phyloP scores from a whole-genome alignment of 768 basidiomycete genomes.

The Mycena latifolia region DNA sequence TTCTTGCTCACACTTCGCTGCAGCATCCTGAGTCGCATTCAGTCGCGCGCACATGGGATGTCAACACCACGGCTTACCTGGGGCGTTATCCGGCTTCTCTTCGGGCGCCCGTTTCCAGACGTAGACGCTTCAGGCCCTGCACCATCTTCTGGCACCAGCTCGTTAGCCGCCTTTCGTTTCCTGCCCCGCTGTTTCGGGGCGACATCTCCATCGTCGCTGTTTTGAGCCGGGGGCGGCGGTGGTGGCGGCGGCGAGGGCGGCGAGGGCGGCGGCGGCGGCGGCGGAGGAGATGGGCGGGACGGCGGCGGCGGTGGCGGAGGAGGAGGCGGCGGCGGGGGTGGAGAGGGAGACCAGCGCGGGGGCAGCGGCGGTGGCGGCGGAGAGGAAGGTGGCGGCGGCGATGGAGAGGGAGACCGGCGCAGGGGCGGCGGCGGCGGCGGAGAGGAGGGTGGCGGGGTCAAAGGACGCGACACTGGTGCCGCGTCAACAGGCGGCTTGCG shows the following conservation, averaged over 20 bases:
- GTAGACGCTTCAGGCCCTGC: neutral
- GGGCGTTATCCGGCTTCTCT: neutral
- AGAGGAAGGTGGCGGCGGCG: neutral
- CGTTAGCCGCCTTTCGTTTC: neutral
- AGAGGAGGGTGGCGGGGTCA: no score
- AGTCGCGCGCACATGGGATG: neutral
- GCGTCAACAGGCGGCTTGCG: neutral
- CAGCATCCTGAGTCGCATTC: neutral
- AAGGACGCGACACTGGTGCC: no score
- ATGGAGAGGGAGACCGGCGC: neutral
- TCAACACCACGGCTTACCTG: neutral
- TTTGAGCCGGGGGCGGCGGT: neutral
- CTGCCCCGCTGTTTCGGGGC: neutral
- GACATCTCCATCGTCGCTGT: no score
- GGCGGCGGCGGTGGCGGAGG: no score
- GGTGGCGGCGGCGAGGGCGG: neutral
- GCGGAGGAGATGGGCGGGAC: no score
- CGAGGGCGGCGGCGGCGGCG: no score
- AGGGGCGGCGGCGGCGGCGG: no score
- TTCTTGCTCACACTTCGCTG: neutral
- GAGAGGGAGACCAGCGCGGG: no score
- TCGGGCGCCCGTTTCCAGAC: neutral
- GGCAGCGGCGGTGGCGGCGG: no score
- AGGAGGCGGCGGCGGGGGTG: no score
- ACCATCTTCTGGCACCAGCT: neutral